These are phyloP conservation scores for Polyplosphaeria fusca DNA, from an alignment of 495 filamentous ascomycete species.

Conservation along the genomic window DNA sequence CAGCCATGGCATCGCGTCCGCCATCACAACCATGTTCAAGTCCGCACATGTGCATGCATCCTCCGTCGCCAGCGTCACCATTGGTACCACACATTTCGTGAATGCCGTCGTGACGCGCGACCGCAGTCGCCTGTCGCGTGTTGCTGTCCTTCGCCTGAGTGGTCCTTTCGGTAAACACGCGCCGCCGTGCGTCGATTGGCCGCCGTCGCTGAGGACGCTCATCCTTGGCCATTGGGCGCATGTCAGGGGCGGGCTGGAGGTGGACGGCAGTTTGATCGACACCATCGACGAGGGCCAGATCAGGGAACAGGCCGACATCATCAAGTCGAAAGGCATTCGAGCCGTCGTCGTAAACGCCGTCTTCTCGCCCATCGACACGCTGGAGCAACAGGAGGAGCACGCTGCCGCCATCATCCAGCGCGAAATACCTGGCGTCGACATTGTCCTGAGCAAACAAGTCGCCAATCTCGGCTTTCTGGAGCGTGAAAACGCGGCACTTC, in stretches of 20 bases:
- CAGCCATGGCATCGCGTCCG: slow-evolving; percentile 48
- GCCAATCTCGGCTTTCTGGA: slow-evolving; percentile 50
- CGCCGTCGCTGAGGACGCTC: slow-evolving; percentile 33
- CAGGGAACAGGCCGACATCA: slow-evolving; percentile 41
- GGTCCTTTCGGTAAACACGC: slow-evolving; percentile 54
- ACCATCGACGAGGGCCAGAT: slow-evolving; percentile 50
- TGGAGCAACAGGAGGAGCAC: slow-evolving; percentile 49
- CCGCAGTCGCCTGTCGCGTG: slow-evolving; percentile 48
- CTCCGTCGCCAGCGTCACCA: slow-evolving; percentile 54
- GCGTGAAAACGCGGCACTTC: slow-evolving; percentile 53
- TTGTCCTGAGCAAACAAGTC: slow-evolving; percentile 48
- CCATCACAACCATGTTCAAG: slow-evolving; percentile 27
- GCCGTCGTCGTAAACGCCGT: slow-evolving; percentile 56
- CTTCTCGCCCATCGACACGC: slow-evolving; percentile 56
- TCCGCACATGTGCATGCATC: slow-evolving; percentile 14
- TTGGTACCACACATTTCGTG: slow-evolving; percentile 64
- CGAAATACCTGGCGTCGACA: slow-evolving; percentile 48
- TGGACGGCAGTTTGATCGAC: slow-evolving; percentile 50
- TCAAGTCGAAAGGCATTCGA: slow-evolving; percentile 46
- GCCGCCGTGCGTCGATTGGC: slow-evolving; percentile 54
- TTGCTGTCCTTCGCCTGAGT: slow-evolving; percentile 55
- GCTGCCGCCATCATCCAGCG: slow-evolving; percentile 45
- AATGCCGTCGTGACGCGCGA: slow-evolving; percentile 56
- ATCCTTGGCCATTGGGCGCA: slow-evolving; percentile 48
- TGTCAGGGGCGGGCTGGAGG: slow-evolving; percentile 49